Evolutionary conservation across 805 yeast species (phyloP).

Genomic region (Babjeviella inositovora): DNA sequence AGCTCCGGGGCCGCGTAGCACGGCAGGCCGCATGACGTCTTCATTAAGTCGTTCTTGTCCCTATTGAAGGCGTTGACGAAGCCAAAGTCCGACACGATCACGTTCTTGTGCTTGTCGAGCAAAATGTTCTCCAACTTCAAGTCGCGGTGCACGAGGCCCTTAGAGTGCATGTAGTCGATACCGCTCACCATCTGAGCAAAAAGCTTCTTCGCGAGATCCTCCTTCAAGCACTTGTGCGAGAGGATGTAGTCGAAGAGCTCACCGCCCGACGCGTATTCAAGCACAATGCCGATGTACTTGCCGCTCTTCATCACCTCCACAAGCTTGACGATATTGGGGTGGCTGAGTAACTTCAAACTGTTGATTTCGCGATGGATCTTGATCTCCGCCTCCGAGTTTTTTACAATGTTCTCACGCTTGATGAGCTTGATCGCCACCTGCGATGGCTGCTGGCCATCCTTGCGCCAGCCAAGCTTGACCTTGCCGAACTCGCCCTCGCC

Average conservation of each 20-base stretch:
- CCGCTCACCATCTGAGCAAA: conserved; percentile 93
- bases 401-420: conserved; percentile 75
- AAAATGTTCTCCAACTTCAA: conserved; percentile 60
- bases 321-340: conserved; percentile 84
- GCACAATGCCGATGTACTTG: conserved; percentile 87
- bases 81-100: conserved; percentile 83
- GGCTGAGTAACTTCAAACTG: conserved; percentile 71
- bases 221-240: conserved; percentile 76
- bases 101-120: conserved; percentile 74
- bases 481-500: conserved; percentile 99
- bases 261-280: conserved; percentile 96
- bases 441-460: conserved; percentile 59
- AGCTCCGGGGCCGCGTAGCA: conserved; percentile 98
- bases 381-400: conserved; percentile 71
- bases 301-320: conserved; percentile 92
- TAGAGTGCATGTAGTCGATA: conserved; percentile 75
- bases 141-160: conserved; percentile 70
- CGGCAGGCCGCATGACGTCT: conserved; percentile 93
- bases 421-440: conserved; percentile 92
- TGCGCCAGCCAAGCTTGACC: conserved; percentile 92
- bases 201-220: conserved; percentile 67
- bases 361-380: conserved; percentile 90
- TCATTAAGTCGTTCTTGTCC: conserved; percentile 61
- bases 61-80: conserved; percentile 75
- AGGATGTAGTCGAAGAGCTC: conserved; percentile 89